Base-by-base conservation (phyloP, 129 eudicot genomes). In the Rutidosis leptorrhynchoides region DNA sequence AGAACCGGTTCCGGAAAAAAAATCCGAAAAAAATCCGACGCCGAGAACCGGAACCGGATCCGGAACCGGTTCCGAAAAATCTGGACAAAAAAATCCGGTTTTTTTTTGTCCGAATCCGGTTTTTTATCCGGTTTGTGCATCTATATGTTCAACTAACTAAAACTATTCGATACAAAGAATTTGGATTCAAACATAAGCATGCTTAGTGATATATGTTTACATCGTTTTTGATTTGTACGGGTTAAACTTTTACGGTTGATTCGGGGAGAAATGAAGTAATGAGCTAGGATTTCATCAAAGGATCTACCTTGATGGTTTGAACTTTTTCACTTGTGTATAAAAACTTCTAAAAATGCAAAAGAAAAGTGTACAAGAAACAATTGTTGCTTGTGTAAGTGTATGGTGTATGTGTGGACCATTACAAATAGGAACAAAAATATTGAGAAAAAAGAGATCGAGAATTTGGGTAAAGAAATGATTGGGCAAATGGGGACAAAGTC, bases 401-500 rank as follows among this genome's bases (percentile, higher is more conserved):
- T 52, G 22, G 49, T 67, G 22, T 40, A 22, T 67, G 79, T 75
- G 79, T 75, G 79, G 74, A 67, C 79, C 69, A 75, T 75, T 35
- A 19, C 48, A 75, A 48, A 24, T 33, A 49, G 74, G 62, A 74
- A 74, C 59, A 60, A 67, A 75, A 75, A 68, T 57, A 48, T 58
- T 48, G 28, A 72, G 68, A 57, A 66, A 72, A 72, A 61, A 72
- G 77, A 66, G 56, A 48, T 33, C n/a, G 64, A 58, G 73, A 78
- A 71, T 58, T 65, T 65, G 64, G 52, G 68, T 46, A 70, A 26
- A 56, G 62, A 77, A 77, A 77, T 77, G 81, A 77, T 77, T 78
- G 77, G 80, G 78, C 75, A 78, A 71, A 75, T 84, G 75, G 78
- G 79, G 56, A 67, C 55, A 72, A 63, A 61, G 84, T 80, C 79